Percentiles rank a stretch among this genome's conserved stretches.
Evolutionary conservation across 306 rosid species (phyloP).

Genomic region (Vigna unguiculata): DNA sequence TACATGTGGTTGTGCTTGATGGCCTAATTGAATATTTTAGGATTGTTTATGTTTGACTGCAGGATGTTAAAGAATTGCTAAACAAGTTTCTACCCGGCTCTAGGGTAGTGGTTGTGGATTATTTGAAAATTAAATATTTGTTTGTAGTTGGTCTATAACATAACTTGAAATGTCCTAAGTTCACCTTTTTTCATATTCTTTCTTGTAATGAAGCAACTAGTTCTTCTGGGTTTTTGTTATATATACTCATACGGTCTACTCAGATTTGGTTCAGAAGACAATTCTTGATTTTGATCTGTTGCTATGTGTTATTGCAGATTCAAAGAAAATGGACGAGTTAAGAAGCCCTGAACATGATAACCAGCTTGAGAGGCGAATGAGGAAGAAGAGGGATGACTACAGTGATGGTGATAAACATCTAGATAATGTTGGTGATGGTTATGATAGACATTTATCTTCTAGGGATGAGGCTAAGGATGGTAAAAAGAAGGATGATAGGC

Average conservation of each 20-base stretch:
- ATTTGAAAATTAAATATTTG: slow-evolving; percentile 6
- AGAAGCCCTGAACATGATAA: slow-evolving; percentile 74
- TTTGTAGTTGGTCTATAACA: not conserved
- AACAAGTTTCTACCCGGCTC: slow-evolving; percentile 3
- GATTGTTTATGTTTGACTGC: not conserved
- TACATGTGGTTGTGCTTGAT: not conserved
- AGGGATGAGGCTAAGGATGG: slow-evolving; percentile 80
- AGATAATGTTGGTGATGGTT: slow-evolving; percentile 68
- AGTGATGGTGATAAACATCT: slow-evolving; percentile 68
- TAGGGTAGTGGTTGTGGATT: slow-evolving; percentile 6
- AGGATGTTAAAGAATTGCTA: slow-evolving; percentile 12
- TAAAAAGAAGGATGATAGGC: slow-evolving; percentile 83
- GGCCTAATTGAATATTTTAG: slow-evolving; percentile 1
- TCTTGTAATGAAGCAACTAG: slow-evolving; percentile 30
- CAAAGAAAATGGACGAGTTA: slow-evolving; percentile 63
- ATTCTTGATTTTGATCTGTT: slow-evolving; percentile 37
- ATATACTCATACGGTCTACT: slow-evolving; percentile 1
- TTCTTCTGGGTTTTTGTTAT: slow-evolving; percentile 10
- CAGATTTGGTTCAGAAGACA: slow-evolving; percentile 10
- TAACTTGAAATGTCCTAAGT: not conserved
- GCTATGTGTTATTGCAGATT: slow-evolving; percentile 56
- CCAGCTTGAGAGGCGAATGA: slow-evolving; percentile 69
- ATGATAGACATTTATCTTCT: slow-evolving; percentile 62
- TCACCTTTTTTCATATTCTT: slow-evolving; percentile 12
- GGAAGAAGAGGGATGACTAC: slow-evolving; percentile 77